phyloP scores from a whole-genome alignment of 108 stramenopile species.

The Skeletonema menzelii region DNA sequence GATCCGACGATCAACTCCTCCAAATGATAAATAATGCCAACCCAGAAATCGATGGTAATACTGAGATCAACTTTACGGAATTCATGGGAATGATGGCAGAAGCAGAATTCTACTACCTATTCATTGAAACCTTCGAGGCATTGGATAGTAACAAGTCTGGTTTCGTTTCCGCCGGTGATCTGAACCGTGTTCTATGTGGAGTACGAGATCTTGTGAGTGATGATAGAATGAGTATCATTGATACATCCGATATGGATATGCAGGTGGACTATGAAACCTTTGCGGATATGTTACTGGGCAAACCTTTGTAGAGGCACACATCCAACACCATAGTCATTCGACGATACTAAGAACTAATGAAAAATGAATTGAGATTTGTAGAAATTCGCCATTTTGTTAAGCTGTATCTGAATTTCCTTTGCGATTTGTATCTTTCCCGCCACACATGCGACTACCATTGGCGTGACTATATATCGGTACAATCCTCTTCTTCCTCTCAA shows the following conservation, averaged over 20 bases:
- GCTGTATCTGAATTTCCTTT: constrained; percentile 10
- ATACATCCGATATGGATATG: constrained; percentile 86
- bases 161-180: constrained; percentile 71
- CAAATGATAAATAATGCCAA: constrained; percentile 72
- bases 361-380: too few species aligned
- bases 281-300: constrained; percentile 76
- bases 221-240: constrained; percentile 84
- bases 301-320: constrained; percentile 13
- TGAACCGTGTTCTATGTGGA: constrained; percentile 76
- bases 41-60: constrained; percentile 54
- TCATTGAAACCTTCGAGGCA: constrained; percentile 73
- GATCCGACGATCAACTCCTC: constrained; percentile 50
- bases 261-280: constrained; percentile 86
- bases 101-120: constrained; percentile 83
- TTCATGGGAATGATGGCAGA: constrained; percentile 91
- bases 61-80: constrained; percentile 55
- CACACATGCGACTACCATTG: constrained; percentile 79
- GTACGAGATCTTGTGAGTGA: constrained; percentile 84
- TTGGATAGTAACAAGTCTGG: constrained; percentile 75
- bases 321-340: neutral
- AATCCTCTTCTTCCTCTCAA: constrained; percentile 9
- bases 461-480: constrained; percentile 77
- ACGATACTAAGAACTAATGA: neutral
- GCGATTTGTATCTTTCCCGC: constrained; percentile 32
- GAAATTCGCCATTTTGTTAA: neutral